Base-by-base conservation (phyloP, 768 basidiomycete genomes). In the Zangia roseola region DNA sequence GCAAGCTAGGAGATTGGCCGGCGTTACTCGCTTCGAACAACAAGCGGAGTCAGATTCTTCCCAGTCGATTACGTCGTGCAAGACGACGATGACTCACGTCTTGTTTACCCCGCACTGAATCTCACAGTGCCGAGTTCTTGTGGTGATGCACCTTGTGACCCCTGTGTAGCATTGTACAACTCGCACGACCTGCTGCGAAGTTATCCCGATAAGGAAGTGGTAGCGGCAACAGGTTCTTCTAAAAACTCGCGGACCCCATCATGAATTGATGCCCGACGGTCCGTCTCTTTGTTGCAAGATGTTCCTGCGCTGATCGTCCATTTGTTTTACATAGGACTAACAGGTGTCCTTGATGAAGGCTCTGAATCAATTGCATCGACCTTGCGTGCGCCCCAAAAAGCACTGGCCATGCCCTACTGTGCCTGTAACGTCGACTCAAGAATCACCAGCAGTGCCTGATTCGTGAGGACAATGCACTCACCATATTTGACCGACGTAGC, bases 291-390 rank as follows among this genome's bases (percentile, higher is more conserved):
- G 7, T 31, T 26, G 24, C 20, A 26, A 34, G 24, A 39, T 31
- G 43, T 33, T 38, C 53, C 40, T 24, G 43, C n/a, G 46, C 23
- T 45, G 52, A 55, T 55, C 39, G 47, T 35, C 54, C 50, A 26
- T 26, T 26, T 31, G 31, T 31, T 31, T 31, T n/a, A n/a, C n/a
- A n/a, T n/a, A 14, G 6, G 31, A 14, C 5, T 31, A 13, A 6
- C 14, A 31, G 31, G 14, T 13, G 30, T 6, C 10, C 13, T 14
- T 14, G 13, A 13, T 7, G n/a, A n/a, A n/a, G n/a, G n/a, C n/a
- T n/a, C n/a, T n/a, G n/a, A 14, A 14, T 2, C 10, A 14, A 14
- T 6, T 31, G 2, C 5, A 2, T 31, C 31, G 31, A 16, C 31
- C 14, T 2, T 31, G 31, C 31, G 2, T 16, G 14, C 14, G 31